Conservation (phyloP, 176 grass and related monocot genomes). For the Sorghum bicolor region DNA sequence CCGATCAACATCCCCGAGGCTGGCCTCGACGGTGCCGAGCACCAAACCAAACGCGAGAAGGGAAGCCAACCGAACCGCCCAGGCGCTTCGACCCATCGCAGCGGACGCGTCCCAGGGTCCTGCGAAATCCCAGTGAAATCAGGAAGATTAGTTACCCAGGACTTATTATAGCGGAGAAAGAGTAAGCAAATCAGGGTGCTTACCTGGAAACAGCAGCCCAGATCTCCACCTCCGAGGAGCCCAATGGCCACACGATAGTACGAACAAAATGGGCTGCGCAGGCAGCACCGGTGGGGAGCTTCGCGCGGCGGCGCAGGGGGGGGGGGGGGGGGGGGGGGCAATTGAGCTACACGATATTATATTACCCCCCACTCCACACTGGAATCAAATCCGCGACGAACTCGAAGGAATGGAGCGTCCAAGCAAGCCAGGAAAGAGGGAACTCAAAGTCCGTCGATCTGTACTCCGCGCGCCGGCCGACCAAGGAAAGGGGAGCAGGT, state of each 20-base stretch:
- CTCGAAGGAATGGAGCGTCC: neutral
- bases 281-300: neutral
- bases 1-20: conserved; percentile 67
- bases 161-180: neutral
- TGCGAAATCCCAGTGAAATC: neutral
- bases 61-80: conserved; percentile 31
- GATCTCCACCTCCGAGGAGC: neutral
- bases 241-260: neutral
- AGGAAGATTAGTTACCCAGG: neutral
- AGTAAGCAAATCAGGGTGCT: neutral
- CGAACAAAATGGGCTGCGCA: neutral
- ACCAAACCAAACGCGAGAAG: conserved; percentile 45
- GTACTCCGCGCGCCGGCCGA: too few species aligned
- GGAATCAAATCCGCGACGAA: neutral
- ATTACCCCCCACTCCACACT: too few species aligned
- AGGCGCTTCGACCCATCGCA: conserved; percentile 33
- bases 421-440: neutral
- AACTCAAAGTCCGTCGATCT: too few species aligned
- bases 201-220: neutral
- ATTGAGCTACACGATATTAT: neutral
- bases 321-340: neutral
- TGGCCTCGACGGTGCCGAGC: conserved; percentile 51
- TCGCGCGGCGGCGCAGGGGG: neutral
- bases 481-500: too few species aligned
- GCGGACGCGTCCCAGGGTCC: neutral